Evolutionary conservation across 2,329 filamentous ascomycete genomes (phyloP), one percentile per base, ranked within the genome.

Genomic region (Fusarium sp.): DNA sequence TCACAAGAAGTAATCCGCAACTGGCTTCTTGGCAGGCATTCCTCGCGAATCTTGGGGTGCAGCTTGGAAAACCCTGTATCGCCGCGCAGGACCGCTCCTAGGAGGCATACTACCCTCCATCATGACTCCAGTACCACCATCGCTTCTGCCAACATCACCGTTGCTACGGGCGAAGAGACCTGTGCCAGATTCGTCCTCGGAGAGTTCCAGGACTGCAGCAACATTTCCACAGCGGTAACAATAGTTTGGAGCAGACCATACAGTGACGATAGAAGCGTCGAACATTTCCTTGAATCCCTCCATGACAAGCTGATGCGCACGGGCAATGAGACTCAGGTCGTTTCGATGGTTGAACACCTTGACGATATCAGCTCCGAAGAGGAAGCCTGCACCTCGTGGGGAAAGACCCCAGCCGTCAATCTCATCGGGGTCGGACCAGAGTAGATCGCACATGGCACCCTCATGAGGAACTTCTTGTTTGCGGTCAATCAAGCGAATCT

Each of bases 201-300:
- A 93, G 9, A 99, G 87, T 84, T 99, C 96, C 62, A 99, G 86
- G 66, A 99, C 95, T 1, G 96, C 96, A 2, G 96, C 96, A 18
- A 99, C 95, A 79, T 98, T 98, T 62, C 95, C 95, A 80, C 95
- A 98, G 73, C 94, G 91, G 84, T 98, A 98, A 85, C 95, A 98
- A 86, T 98, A 98, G 82, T 98, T 98, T 2, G 95, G 95, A 15
- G 95, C 95, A 2, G 94, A 97, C 96, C 96, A 99, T n/a, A 99
- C 96, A 0, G 96, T 99, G 47, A 98, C 96, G 73, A 99, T 98
- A 54, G 92, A 94, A 20, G 91, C 93, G 80, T 98, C 94, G 80
- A 98, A 99, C 95, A 98, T 98, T 82, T 98, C 96, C 84, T 98
- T 98, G 83, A 98, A 99, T 1, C 96, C 96, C 82, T 99, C 96